Percentiles rank a stretch among this genome's conserved stretches.
Conservation (phyloP, 148 eudicot genomes). For the Rhododendron molle region DNA sequence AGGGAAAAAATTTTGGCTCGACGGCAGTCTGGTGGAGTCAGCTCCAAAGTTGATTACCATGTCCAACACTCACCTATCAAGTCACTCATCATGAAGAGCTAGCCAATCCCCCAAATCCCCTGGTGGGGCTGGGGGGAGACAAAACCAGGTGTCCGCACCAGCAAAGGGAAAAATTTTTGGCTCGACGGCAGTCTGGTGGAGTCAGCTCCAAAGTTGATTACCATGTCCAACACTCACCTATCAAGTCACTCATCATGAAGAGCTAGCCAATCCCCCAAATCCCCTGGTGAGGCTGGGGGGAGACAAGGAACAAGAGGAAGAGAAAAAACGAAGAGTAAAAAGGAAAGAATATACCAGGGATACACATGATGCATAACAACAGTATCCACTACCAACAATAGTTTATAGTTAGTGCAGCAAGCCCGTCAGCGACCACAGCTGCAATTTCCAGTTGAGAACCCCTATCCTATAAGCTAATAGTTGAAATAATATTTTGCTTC, state of each 20-base stretch:
- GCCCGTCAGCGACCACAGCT: background rate
- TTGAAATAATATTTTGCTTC: background rate
- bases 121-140: too few species aligned
- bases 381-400: background rate
- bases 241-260: background rate
- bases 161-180: background rate
- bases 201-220: background rate
- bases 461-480: background rate
- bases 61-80: background rate
- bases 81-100: background rate
- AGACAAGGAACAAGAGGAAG: background rate
- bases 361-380: background rate
- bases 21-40: background rate
- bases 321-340: background rate
- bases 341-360: background rate
- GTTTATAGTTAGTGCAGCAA: background rate
- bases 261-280: background rate
- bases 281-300: too few species aligned
- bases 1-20: background rate
- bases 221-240: background rate
- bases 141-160: background rate
- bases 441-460: background rate
- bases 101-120: background rate
- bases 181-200: background rate
- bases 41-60: background rate